Evolutionary conservation across 2,329 filamentous ascomycete genomes (phyloP).

Genomic region (Cordyceps militaris): DNA sequence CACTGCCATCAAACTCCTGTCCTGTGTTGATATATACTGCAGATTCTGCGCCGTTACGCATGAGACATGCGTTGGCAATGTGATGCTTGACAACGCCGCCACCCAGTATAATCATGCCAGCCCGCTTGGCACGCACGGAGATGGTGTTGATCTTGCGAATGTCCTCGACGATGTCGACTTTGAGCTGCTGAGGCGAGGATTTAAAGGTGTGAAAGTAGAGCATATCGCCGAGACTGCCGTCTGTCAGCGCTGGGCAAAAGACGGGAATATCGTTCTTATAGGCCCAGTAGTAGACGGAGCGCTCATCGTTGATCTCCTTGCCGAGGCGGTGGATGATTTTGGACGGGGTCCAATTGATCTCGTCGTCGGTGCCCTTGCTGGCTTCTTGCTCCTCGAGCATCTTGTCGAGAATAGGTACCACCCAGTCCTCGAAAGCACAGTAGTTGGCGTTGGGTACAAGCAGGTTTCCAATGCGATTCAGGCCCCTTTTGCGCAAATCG

Average conservation of each 20-base stretch:
- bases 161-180: slow-evolving; percentile 88
- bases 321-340: slow-evolving; percentile 86
- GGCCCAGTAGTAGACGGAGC: slow-evolving; percentile 94
- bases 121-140: slow-evolving; percentile 75
- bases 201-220: slow-evolving; percentile 98
- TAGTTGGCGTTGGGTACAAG: slow-evolving; percentile 94
- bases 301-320: slow-evolving; percentile 87
- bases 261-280: slow-evolving; percentile 95
- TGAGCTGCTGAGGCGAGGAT: slow-evolving; percentile 70
- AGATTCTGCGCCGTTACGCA: slow-evolving; percentile 95
- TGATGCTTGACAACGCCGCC: slow-evolving; percentile 97
- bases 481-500: slow-evolving; percentile 70
- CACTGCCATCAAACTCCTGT: slow-evolving; percentile 95
- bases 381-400: slow-evolving; percentile 93
- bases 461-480: slow-evolving; percentile 94
- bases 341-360: slow-evolving; percentile 86
- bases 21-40: slow-evolving; percentile 97
- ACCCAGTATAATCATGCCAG: slow-evolving; percentile 92
- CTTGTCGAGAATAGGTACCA: slow-evolving; percentile 86
- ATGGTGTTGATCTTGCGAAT: slow-evolving; percentile 91
- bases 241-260: slow-evolving; percentile 92
- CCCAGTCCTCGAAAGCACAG: slow-evolving; percentile 96
- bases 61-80: slow-evolving; percentile 93
- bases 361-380: slow-evolving; percentile 58
- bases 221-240: slow-evolving; percentile 95